A percentile compares a stretch with the other conserved stretches of the same genome.
These are phyloP conservation scores for Xenosphaeropsis pyriputrescens DNA, from an alignment of 2,329 filamentous ascomycete species.

Conservation along the genomic window DNA sequence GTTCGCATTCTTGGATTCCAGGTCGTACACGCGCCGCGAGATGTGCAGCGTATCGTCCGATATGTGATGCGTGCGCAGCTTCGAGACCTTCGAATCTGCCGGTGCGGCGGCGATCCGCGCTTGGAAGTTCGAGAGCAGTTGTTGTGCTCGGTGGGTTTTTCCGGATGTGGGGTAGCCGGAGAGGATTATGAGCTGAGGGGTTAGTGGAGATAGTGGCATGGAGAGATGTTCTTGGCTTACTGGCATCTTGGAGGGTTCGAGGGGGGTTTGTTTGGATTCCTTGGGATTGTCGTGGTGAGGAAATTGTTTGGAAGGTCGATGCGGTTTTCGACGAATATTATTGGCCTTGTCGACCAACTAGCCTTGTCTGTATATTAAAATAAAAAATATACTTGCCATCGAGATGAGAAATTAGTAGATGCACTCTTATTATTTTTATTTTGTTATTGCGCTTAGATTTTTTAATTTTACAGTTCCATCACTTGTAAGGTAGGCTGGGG, in stretches of 20 bases:
- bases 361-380: too few relatives aligned
- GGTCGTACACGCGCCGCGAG: slow-evolving; percentile 55
- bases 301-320: too few relatives aligned
- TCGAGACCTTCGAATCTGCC: slow-evolving; percentile 15
- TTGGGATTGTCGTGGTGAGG: too few relatives aligned
- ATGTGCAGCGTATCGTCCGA: slow-evolving; percentile 60
- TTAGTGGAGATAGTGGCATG: not conserved
- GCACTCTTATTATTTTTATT: too few relatives aligned
- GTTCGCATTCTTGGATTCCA: slow-evolving; percentile 40
- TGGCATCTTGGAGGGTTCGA: not conserved
- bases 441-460: too few relatives aligned
- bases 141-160: slow-evolving; percentile 49
- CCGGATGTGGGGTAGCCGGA: slow-evolving; percentile 54
- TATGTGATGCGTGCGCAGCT: slow-evolving; percentile 56
- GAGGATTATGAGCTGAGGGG: slow-evolving; percentile 45
- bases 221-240: not conserved
- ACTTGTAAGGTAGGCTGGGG: too few relatives aligned
- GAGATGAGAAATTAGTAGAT: too few relatives aligned
- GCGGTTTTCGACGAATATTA: too few relatives aligned
- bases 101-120: slow-evolving; percentile 25
- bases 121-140: slow-evolving; percentile 53
- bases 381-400: too few relatives aligned
- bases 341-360: too few relatives aligned
- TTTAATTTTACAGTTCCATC: too few relatives aligned
- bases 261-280: too few relatives aligned